phyloP scores from a whole-genome alignment of 1,139 yeast genomes.

The Ashbya aceris region DNA sequence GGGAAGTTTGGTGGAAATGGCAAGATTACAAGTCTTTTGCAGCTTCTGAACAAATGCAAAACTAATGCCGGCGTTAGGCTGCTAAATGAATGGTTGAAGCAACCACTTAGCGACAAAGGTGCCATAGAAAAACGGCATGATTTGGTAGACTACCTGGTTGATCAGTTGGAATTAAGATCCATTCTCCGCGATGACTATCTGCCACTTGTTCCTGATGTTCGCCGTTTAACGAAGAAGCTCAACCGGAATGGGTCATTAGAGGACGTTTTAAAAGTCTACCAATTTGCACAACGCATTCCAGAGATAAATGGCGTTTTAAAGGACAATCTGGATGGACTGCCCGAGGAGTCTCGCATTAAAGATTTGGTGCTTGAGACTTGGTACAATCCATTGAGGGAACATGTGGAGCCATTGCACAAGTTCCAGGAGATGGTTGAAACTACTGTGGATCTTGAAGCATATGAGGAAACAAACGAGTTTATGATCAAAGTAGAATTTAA shows the following conservation, averaged over 20 bases:
- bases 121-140: conserved; percentile 61
- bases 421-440: conserved; percentile 84
- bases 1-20: conserved; percentile 33
- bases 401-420: conserved; percentile 47
- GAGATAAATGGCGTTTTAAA: conserved; percentile 47
- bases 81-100: conserved; percentile 90
- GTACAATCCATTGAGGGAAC: conserved; percentile 45
- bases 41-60: conserved; percentile 78
- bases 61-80: conserved; percentile 79
- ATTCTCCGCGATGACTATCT: conserved; percentile 60
- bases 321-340: conserved; percentile 33
- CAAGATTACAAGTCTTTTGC: conserved; percentile 61
- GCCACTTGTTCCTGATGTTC: conserved; percentile 71
- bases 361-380: conserved; percentile 43
- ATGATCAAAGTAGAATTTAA: conserved; percentile 87
- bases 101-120: conserved; percentile 62
- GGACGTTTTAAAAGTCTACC: conserved; percentile 86
- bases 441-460: conserved; percentile 77
- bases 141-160: conserved; percentile 62
- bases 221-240: conserved; percentile 61
- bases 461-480: conserved; percentile 62
- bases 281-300: conserved; percentile 63
- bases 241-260: conserved; percentile 53
- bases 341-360: conserved; percentile 21
- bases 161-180: conserved; percentile 59